A percentile compares a stretch with the other conserved stretches of the same genome.
phyloP scores from a whole-genome alignment of 2,329 filamentous ascomycete species.

The Phyllosticta citrichinensis region DNA sequence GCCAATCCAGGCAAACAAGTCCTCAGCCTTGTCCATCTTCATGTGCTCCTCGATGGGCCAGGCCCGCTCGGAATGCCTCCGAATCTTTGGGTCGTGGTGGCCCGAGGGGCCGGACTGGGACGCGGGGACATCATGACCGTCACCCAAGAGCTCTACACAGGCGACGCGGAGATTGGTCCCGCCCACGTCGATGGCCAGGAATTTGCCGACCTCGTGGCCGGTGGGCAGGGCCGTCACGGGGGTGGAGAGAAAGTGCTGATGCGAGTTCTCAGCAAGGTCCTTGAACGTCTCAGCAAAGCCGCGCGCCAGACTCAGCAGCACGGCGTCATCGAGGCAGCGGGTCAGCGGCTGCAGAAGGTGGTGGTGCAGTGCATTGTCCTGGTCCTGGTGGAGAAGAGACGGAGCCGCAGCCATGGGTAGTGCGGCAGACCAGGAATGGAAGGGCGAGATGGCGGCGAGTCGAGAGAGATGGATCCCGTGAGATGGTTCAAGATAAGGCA shows the following conservation, averaged over 20 bases:
- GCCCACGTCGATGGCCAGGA: slow-evolving; percentile 40
- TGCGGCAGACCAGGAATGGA: background rate
- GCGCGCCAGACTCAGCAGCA: slow-evolving; percentile 24
- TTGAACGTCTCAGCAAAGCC: slow-evolving; percentile 27
- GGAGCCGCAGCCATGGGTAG: background rate
- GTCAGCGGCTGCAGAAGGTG: slow-evolving; percentile 20
- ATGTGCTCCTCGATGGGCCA: slow-evolving; percentile 67
- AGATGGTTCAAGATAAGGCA: background rate
- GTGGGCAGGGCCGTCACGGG: slow-evolving; percentile 32
- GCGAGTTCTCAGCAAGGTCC: slow-evolving; percentile 24
- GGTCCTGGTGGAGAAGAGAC: background rate
- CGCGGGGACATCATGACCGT: slow-evolving; percentile 24
- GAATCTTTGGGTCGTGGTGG: slow-evolving; percentile 33
- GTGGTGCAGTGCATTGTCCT: background rate
- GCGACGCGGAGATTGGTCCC: slow-evolving; percentile 60
- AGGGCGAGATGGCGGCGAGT: background rate
- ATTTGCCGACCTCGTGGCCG: slow-evolving; percentile 56
- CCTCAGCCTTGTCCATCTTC: slow-evolving; percentile 64
- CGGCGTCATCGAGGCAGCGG: slow-evolving; percentile 21
- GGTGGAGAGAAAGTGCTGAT: slow-evolving; percentile 30
- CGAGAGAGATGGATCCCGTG: background rate
- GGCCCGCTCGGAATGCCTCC: slow-evolving; percentile 54
- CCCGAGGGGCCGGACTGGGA: background rate
- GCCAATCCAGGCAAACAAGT: slow-evolving; percentile 74
- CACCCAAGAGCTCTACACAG: slow-evolving; percentile 51